Evolutionary conservation across 768 basidiomycete species (phyloP), one percentile per base, ranked within the genome.

Genomic region (Cyclocybe cylindracea): DNA sequence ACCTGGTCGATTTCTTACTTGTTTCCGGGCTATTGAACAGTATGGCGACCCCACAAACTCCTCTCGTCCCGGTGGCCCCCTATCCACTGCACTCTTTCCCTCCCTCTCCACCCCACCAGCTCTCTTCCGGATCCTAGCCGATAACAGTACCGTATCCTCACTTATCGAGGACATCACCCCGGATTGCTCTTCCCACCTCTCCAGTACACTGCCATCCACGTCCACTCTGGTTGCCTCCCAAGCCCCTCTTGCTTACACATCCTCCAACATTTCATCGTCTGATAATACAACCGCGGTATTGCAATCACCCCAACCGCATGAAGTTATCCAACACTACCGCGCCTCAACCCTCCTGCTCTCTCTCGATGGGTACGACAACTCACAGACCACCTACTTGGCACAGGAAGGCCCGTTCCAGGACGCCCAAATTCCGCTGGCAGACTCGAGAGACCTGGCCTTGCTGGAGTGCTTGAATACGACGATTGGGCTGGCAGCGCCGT

Each of bases 291-390:
- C 24, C 1, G 2, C 5, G 24, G 24, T 24, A 24, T 24, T 24
- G 24, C 24, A 24, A 24, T 24, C 24, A 24, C 73, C 84, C 56
- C 76, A 83, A 59, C 75, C 73, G 0, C 76, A 79, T 55, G 76
- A 83, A 61, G 77, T 74, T 0, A 57, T 85, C 18, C 80, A 86
- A 46, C 86, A 86, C 61, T 87, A 82, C 59, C 80, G 85, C 18
- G 78, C 81, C 1, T 82, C 80, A 57, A 84, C 78, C 44, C 71
- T 84, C 38, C 77, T 76, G 4, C 70, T 86, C 13, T 76, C 80
- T 0, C 68, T 86, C 1, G 79, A 86, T 39, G 81, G 82, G 0
- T 86, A 85, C 61, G 85, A 86, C 56, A 76, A 85, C 53, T 80
- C 82, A 1, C 24, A 3, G 5, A 76, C 70, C 3, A 44, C 48